Conservation (phyloP, 2,329 filamentous ascomycete genomes). For the Fulvia fulva region DNA sequence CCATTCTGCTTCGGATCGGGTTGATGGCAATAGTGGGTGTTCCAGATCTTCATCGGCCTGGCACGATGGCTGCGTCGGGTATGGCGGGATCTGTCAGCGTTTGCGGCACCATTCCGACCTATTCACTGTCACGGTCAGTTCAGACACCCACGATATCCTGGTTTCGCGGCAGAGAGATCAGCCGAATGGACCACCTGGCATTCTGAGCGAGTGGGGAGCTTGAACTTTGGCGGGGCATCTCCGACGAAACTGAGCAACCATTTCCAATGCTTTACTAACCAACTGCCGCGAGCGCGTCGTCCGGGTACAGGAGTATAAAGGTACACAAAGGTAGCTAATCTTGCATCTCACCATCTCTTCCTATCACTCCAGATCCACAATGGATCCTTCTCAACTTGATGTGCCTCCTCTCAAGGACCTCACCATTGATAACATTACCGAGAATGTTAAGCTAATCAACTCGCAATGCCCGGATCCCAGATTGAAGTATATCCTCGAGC, state of each 20-base stretch:
- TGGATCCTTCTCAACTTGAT: conserved; percentile 44
- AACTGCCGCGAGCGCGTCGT: background rate
- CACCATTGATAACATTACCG: conserved; percentile 75
- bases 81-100: background rate
- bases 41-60: no score
- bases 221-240: conserved; percentile 13
- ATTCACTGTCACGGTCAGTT: background rate
- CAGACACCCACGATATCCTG: background rate
- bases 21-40: no score
- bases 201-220: conserved; percentile 3
- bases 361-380: conserved; percentile 17
- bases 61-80: background rate
- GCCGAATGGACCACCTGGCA: conserved; percentile 13
- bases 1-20: no score
- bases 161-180: conserved; percentile 1
- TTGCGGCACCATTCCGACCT: background rate
- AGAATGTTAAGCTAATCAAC: conserved; percentile 72
- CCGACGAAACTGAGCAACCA: conserved; percentile 16
- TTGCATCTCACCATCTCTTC: background rate
- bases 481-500: conserved; percentile 67
- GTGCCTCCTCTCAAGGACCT: conserved; percentile 62
- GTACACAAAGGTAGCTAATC: background rate
- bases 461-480: conserved; percentile 62
- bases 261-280: conserved; percentile 12
- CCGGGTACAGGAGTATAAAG: background rate